Evolutionary conservation across 495 filamentous ascomycete genomes (phyloP), one percentile per base, ranked within the genome.

Genomic region (Pseudevernia furfuracea): DNA sequence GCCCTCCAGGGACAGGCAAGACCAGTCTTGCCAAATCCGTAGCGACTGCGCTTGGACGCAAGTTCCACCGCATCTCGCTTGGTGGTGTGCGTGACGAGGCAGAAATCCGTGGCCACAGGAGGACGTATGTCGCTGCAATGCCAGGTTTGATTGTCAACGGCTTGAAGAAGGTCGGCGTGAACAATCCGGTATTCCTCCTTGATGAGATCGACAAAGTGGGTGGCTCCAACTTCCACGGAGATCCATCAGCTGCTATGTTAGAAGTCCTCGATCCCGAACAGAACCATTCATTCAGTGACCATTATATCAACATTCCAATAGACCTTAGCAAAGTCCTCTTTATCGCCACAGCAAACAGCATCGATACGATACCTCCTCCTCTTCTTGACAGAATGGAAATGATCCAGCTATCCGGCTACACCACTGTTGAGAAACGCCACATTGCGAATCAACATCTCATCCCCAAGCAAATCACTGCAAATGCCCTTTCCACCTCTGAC

Each of bases 181-280:
- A 90, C 5, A 99, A 99, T 71, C 95, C 95, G 3, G 93, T 99
- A 39, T 92, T 97, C 77, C 77, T 99, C 60, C 85, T 99, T 30
- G 95, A 99, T 73, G 95, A 99, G 76, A 97, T 99, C 69, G 95
- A 99, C 80, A 99, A 99, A 80, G 82, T 97, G 60, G 92, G 95
- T 64, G 87, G 87, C 63, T 85, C 90, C 44, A 97, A 92, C 73
- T 89, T 91, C 75, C 91, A 99, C 69, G 95, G 95, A 43, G 95
- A 99, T 70, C 95, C 95, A 11, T 95, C 91, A 34, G 95, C 95
- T n/a, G 95, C 95, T 1, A 96, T 99, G 91, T 84, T 99, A 19
- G 95, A 99, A 75, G 95, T 99, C 17, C 83, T 99, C 30, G 95
- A 99, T 71, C 95, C 95, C 11, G 95, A 99, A 73, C 95, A 99